Evolutionary conservation across 1,139 yeast species (phyloP).

Genomic region (Yamadazyma sp.): DNA sequence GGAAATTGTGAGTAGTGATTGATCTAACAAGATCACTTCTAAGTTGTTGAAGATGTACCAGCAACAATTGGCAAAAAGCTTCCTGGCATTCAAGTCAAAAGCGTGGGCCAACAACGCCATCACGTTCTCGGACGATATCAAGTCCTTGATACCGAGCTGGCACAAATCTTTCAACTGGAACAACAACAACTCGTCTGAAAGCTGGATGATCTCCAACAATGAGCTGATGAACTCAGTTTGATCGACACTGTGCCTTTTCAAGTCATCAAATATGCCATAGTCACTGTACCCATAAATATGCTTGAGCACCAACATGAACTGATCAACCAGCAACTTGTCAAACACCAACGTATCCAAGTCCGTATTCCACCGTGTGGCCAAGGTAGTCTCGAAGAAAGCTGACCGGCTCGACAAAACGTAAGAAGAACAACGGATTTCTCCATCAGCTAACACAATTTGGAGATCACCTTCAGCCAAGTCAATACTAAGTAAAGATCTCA

Average conservation of each 20-base stretch:
- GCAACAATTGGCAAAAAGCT: conserved; percentile 59
- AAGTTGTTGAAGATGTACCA: conserved; percentile 71
- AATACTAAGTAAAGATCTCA: conserved; percentile 16
- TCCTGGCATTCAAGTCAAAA: conserved; percentile 48
- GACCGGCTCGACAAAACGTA: conserved; percentile 55
- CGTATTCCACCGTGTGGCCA: conserved; percentile 56
- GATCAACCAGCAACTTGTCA: conserved; percentile 37
- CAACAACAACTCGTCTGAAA: conserved; percentile 65
- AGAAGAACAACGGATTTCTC: conserved; percentile 45
- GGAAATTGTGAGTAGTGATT: conserved; percentile 29
- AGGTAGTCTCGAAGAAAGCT: conserved; percentile 61
- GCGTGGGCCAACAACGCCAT: conserved; percentile 57
- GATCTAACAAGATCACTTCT: conserved; percentile 60
- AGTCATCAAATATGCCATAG: conserved; percentile 42
- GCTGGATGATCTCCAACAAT: conserved; percentile 58
- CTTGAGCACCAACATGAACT: conserved; percentile 52
- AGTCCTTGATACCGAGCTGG: conserved; percentile 61
- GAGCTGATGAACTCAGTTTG: conserved; percentile 50
- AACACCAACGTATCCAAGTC: conserved; percentile 30
- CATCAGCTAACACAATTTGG: conserved; percentile 39
- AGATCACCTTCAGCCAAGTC: conserved; percentile 19
- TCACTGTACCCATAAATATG: conserved; percentile 61
- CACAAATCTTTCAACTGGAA: conserved; percentile 60
- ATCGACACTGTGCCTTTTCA: conserved; percentile 19
- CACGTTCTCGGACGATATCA: conserved; percentile 63